Conservation (phyloP, 441 rosid genomes). For the Euphorbia neoarborescens region DNA sequence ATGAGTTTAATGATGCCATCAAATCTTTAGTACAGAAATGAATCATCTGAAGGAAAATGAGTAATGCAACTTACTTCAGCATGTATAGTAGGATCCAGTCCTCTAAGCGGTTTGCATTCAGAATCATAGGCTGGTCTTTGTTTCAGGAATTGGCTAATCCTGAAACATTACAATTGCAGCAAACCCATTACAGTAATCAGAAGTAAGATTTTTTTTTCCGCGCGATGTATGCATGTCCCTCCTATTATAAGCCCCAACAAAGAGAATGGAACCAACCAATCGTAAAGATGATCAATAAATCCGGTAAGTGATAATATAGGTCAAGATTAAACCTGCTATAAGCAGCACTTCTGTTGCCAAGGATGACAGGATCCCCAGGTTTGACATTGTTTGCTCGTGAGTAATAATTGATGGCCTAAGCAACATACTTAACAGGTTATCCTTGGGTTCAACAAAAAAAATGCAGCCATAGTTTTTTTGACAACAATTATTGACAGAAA, state of each 20-base stretch:
- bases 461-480: not conserved
- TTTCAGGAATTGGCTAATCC: slow-evolving; percentile 71
- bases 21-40: slow-evolving; percentile 1
- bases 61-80: slow-evolving; percentile 60
- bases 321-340: slow-evolving; percentile 52
- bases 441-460: not conserved
- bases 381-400: slow-evolving; percentile 69
- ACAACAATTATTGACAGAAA: not conserved
- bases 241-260: slow-evolving; percentile 5
- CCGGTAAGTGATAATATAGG: not conserved
- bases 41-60: not conserved
- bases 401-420: slow-evolving; percentile 66
- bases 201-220: not conserved
- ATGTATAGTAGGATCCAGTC: slow-evolving; percentile 80
- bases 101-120: slow-evolving; percentile 63
- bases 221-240: slow-evolving; percentile 9
- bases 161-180: slow-evolving; percentile 25
- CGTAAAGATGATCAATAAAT: not conserved
- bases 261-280: not conserved
- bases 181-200: slow-evolving; percentile 10
- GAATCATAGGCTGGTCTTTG: slow-evolving; percentile 63
- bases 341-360: slow-evolving; percentile 73
- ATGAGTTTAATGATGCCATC: slow-evolving; percentile 13
- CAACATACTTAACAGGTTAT: slow-evolving; percentile 4
- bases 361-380: slow-evolving; percentile 67